Evolutionary conservation across 2,329 filamentous ascomycete species (phyloP), one percentile per base, ranked within the genome.

Genomic region (Nemania abortiva): DNA sequence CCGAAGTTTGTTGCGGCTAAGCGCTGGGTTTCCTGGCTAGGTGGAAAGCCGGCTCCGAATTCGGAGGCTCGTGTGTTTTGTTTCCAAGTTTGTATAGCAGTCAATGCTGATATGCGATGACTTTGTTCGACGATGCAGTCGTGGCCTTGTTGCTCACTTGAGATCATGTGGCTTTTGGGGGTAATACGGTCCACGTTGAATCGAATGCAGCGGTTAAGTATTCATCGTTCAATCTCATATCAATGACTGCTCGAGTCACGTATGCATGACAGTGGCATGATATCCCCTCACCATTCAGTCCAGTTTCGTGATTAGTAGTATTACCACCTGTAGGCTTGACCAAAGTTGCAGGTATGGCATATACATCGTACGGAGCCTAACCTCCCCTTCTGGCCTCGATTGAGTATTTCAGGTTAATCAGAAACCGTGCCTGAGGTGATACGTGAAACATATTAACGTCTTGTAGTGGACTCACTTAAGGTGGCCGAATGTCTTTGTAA

Each of bases 131-230:
- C 27, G 22, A 64, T 62, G 27, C 18, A 37, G 24, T 49, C 22
- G 27, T 27, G 24, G 24, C 24, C 24, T 27, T 27, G 24, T 53
- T 63, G 6, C 52, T 56, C 31, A 37, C 63, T 59, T 63, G 58
- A 63, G 55, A 50, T 52, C 57, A 31, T 65, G 66, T 66, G 69
- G 67, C 70, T 67, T 70, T 47, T 69, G 53, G 63, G 65, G 67
- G 63, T 70, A 42, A 58, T 47, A 24, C 53, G 24, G 24, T 27
- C 24, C 56, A 65, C 11, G 47, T 39, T 24, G 18, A 57, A 52
- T 59, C 34, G 13, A 55, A 55, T 58, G 29, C 34, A 24, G 10
- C 24, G 49, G 53, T 63, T 37, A 11, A 37, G 34, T 11, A 37
- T 11, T 37, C 29, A 52, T 39, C n/a, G 49, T 42, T 7, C 31